phyloP scores from a whole-genome alignment of 768 basidiomycete species.

The Hygrophoropsis aurantiaca region DNA sequence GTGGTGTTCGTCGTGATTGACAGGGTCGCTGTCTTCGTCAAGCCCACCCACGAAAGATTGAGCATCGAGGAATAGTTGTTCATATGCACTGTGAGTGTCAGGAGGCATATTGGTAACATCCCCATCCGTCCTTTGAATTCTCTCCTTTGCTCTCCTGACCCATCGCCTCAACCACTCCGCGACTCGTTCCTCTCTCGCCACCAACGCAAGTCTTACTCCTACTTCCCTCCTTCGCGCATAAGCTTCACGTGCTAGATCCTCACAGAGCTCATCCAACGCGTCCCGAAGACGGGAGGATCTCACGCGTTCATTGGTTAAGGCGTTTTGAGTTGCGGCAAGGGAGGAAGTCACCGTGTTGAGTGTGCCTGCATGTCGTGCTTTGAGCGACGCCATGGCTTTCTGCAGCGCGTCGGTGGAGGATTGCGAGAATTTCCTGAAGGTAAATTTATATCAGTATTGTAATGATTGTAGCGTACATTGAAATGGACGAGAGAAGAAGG shows the following conservation, averaged over 20 bases:
- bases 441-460: too few relatives aligned
- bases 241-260: constrained; percentile 67
- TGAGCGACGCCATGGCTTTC: constrained; percentile 54
- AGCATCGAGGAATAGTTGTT: constrained; percentile 26
- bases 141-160: constrained; percentile 52
- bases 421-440: constrained; percentile 78
- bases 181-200: constrained; percentile 63
- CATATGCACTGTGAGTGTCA: constrained; percentile 8
- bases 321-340: constrained; percentile 40
- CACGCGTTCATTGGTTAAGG: too few relatives aligned
- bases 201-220: constrained; percentile 57
- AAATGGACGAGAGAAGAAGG: background rate
- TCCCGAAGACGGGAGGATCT: constrained; percentile 51
- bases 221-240: constrained; percentile 76
- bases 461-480: too few relatives aligned
- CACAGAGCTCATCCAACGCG: constrained; percentile 68
- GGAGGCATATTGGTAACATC: too few relatives aligned
- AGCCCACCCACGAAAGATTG: constrained; percentile 33
- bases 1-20: background rate
- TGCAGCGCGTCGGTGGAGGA: constrained; percentile 67
- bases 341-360: too few relatives aligned
- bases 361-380: constrained; percentile 62
- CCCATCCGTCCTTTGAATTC: constrained; percentile 11
- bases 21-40: constrained; percentile 30
- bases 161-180: constrained; percentile 56